Evolutionary conservation across 192 early-diverging fungal species (phyloP), one percentile per base, ranked within the genome.

Genomic region (Piromyces finnis): DNA sequence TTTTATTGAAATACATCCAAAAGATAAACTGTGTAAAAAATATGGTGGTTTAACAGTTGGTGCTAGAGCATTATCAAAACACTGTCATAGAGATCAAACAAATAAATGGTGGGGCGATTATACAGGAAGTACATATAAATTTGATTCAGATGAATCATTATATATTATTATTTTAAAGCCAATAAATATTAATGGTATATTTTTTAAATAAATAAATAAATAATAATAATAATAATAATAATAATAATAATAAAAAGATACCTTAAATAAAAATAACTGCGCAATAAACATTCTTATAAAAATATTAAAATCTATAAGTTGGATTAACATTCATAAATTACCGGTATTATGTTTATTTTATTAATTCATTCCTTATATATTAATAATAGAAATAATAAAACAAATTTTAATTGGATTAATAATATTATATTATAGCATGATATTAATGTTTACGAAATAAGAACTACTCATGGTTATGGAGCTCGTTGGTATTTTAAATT

Each of bases 11-110:
- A 16, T 29, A 12, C 82, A 83, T 68, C 83, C 82, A 28, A 30
- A 78, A 16, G 82, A 83, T 30, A 28, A 28, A 12, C 12, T 12
- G 2, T 51, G 41, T 51, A 81, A 79, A n/a, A 78, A 37, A 32
- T 37, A 79, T 28, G 83, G 82, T 14, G 80, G 80, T 17, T 78
- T 83, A 29, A 83, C 82, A 15, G 82, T 83, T 3, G 82, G 82
- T 2, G 82, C 82, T 17, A 80, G 84, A 68, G 82, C 82, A 29
- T 59, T 84, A 28, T 79, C 83, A 2, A 83, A 83, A 30, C 82
- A 83, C 79, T 30, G 30, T 27, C 82, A 83, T 30, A 9, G 82
- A 77, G 82, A 84, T 18, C 41, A 28, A 78, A 84, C 51, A 14
- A 30, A n/a, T 28, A 36, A 51, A 29, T 83, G 82, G 77, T 83